Evolutionary conservation across 2,329 filamentous ascomycete genomes (phyloP), one percentile per base, ranked within the genome.

Genomic region (Calcarisporium arbuscula): DNA sequence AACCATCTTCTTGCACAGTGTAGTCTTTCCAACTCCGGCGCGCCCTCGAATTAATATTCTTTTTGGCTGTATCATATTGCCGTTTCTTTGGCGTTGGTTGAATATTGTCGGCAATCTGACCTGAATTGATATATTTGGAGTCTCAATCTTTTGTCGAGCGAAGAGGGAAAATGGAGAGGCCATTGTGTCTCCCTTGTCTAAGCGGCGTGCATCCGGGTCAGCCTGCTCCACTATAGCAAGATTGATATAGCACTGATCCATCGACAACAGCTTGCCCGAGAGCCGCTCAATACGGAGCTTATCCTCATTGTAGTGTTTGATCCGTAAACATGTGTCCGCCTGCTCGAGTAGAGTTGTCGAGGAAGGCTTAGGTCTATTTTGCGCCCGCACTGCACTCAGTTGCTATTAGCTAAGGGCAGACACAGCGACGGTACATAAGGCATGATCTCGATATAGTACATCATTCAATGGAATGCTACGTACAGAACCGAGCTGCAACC

Each of bases 201-300:
- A n/a, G n/a, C n/a, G n/a, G n/a, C n/a, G n/a, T n/a, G n/a, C n/a
- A n/a, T n/a, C 11, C 56, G 46, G 10, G 19, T 32, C 29, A 7
- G 25, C n/a, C 30, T 51, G 35, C 40, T 58, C 45, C 19, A 62
- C 36, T 9, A 62, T 49, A 30, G 51, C 49, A 17, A 64, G 54
- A 36, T 64, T 62, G 41, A 63, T 62, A 31, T 62, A 62, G 42
- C 56, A 62, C 25, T 53, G 48, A 19, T 56, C 44, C 47, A 62
- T 59, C 5, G 45, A 17, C 18, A 62, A 38, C 12, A 6, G 8
- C 0, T 53, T 45, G 26, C 56, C 57, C 8, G 55, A 61, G 18
- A 63, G 49, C n/a, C 56, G 49, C 40, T 57, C 36, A 28, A 62
- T 58, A 18, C 42, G 33, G 25, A 61, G 50, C 32, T 32, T 45